Percentiles rank a stretch among this genome's conserved stretches.
phyloP scores from a whole-genome alignment of 2,329 filamentous ascomycete species.

The Microthyrium microscopicum region DNA sequence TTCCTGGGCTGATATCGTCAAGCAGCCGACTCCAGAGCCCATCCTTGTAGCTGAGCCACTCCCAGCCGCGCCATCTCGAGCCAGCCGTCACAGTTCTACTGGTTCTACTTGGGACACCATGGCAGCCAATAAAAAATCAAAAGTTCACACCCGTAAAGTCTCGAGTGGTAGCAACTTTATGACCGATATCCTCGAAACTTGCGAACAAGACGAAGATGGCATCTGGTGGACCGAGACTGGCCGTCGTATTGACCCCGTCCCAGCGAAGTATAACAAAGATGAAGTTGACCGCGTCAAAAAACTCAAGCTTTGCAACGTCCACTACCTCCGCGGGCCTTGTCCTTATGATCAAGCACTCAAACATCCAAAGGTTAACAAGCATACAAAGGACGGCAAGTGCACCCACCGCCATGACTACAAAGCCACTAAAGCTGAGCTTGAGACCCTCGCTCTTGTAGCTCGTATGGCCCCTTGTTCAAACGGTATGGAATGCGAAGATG shows the following conservation, averaged over 20 bases:
- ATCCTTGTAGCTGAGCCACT: no score
- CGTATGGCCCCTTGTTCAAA: slow-evolving; percentile 46
- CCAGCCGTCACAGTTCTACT: no score
- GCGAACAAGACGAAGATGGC: not conserved
- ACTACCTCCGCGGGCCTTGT: slow-evolving; percentile 42
- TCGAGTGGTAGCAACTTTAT: no score
- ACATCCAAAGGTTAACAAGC: no score
- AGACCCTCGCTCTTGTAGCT: slow-evolving; percentile 39
- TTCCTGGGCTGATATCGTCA: no score
- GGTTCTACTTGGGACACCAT: no score
- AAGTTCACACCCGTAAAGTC: no score
- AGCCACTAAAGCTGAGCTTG: slow-evolving; percentile 34
- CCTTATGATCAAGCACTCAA: no score
- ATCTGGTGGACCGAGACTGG: slow-evolving; percentile 23
- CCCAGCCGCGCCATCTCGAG: no score
- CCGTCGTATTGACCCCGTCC: slow-evolving; percentile 39
- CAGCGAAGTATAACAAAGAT: slow-evolving; percentile 34
- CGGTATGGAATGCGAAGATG: slow-evolving; percentile 39
- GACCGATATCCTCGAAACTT: no score
- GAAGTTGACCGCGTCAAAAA: slow-evolving; percentile 44
- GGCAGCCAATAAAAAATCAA: no score
- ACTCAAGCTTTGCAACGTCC: slow-evolving; percentile 45
- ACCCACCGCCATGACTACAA: slow-evolving; percentile 39
- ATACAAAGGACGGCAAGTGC: slow-evolving; percentile 32
- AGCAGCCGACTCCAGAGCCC: no score